Conservation (phyloP, 768 basidiomycete species). For the Tubosaeta sp. region DNA sequence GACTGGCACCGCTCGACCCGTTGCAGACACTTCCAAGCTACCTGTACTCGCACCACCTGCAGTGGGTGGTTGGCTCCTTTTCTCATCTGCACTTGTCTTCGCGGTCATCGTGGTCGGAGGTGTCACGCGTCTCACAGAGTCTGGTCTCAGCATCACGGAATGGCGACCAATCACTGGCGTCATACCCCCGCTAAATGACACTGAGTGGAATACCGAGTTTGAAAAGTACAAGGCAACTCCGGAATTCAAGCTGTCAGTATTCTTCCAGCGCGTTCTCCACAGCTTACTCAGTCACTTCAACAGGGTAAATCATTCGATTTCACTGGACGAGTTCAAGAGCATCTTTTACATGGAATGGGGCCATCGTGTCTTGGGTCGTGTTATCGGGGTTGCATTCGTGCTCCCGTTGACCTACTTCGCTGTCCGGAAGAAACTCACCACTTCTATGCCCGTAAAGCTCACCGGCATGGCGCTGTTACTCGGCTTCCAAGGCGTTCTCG, state of each 20-base stretch:
- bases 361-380: constrained; percentile 88
- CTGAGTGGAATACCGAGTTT: constrained; percentile 85
- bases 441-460: constrained; percentile 58
- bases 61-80: constrained; percentile 81
- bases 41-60: constrained; percentile 62
- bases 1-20: constrained; percentile 22
- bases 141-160: constrained; percentile 96
- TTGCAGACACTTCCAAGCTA: constrained; percentile 27
- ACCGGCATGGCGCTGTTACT: constrained; percentile 74
- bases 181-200: constrained; percentile 71
- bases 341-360: constrained; percentile 99
- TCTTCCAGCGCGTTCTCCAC: not conserved
- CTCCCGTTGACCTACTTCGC: constrained; percentile 81
- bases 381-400: constrained; percentile 81
- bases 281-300: not conserved
- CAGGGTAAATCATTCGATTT: constrained; percentile 87
- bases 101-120: constrained; percentile 94
- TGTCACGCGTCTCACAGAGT: constrained; percentile 94
- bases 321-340: constrained; percentile 86
- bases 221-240: constrained; percentile 92
- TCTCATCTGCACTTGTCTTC: constrained; percentile 82
- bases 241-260: constrained; percentile 86
- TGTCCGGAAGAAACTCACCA: constrained; percentile 62
- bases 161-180: constrained; percentile 92
- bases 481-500: constrained; percentile 86